phyloP scores from a whole-genome alignment of 2,329 filamentous ascomycete genomes.

The Mycosphaerella sp. region DNA sequence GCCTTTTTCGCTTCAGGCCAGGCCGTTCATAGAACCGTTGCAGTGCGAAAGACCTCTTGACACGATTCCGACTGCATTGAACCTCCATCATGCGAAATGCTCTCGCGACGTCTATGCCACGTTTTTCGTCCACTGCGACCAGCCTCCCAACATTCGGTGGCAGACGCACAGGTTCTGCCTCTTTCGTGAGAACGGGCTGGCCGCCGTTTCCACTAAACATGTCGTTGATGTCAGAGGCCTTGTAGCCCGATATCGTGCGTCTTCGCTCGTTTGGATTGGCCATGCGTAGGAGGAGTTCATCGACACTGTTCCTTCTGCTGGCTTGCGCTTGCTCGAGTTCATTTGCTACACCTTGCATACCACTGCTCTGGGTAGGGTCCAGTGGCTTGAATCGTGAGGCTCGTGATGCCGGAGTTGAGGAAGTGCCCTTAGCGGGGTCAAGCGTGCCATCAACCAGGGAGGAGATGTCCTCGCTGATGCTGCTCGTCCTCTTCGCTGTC shows the following conservation, averaged over 20 bases:
- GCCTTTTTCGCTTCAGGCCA: slow-evolving; percentile 70
- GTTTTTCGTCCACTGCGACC: slow-evolving; percentile 32
- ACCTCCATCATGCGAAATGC: slow-evolving; percentile 43
- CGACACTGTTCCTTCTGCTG: slow-evolving; percentile 12
- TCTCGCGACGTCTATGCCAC: slow-evolving; percentile 42
- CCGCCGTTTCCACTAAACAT: background rate
- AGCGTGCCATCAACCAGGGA: slow-evolving; percentile 28
- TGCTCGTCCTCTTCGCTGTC: background rate
- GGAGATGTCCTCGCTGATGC: slow-evolving; percentile 20
- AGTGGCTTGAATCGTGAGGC: slow-evolving; percentile 28
- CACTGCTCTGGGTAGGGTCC: slow-evolving; percentile 22
- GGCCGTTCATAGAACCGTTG: slow-evolving; percentile 70
- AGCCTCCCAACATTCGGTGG: slow-evolving; percentile 38
- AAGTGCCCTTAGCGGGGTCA: slow-evolving; percentile 27
- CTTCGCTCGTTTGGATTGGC: background rate
- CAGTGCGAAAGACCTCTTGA: slow-evolving; percentile 49
- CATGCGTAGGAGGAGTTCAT: slow-evolving; percentile 16
- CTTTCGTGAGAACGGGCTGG: background rate
- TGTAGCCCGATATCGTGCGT: background rate
- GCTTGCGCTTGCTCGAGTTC: slow-evolving; percentile 7
- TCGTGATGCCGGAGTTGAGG: slow-evolving; percentile 21
- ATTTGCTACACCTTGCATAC: slow-evolving; percentile 6
- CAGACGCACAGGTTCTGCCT: slow-evolving; percentile 28
- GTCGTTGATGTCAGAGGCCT: background rate
- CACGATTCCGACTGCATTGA: slow-evolving; percentile 48